phyloP scores from a whole-genome alignment of 805 yeast genomes.

The Tetrapisispora namnaoensis region DNA sequence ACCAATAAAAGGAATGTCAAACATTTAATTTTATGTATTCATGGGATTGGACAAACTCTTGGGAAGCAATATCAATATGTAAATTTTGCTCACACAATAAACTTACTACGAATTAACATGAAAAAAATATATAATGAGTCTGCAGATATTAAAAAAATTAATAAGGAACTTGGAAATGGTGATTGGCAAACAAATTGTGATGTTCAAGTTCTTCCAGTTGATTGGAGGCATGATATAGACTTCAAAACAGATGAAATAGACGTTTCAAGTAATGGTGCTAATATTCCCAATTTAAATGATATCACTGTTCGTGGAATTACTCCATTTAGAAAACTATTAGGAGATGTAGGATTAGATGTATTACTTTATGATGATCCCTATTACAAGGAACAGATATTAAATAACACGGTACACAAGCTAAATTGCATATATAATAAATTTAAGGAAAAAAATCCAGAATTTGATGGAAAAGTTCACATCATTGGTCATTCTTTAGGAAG shows the following conservation, averaged over 20 bases:
- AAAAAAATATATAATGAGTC: constrained; percentile 39
- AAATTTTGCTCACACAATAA: constrained; percentile 79
- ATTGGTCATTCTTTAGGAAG: constrained; percentile 92
- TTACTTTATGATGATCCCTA: constrained; percentile 67
- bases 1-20: constrained; percentile 36
- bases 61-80: constrained; percentile 72
- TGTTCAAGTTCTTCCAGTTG: constrained; percentile 78
- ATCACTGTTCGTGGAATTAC: constrained; percentile 71
- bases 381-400: constrained; percentile 52
- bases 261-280: constrained; percentile 30
- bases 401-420: constrained; percentile 51
- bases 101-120: constrained; percentile 50
- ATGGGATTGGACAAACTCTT: constrained; percentile 88
- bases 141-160: constrained; percentile 33
- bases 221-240: constrained; percentile 79
- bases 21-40: constrained; percentile 73
- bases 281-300: constrained; percentile 55
- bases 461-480: constrained; percentile 72
- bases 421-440: constrained; percentile 54
- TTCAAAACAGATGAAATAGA: constrained; percentile 43
- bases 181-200: constrained; percentile 42
- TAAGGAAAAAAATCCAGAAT: constrained; percentile 53
- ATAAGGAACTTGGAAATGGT: constrained; percentile 34
- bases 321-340: constrained; percentile 67
- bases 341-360: constrained; percentile 81